Evolutionary conservation across 2,329 filamentous ascomycete genomes (phyloP).

Genomic region (Rutstroemia sydowiana): DNA sequence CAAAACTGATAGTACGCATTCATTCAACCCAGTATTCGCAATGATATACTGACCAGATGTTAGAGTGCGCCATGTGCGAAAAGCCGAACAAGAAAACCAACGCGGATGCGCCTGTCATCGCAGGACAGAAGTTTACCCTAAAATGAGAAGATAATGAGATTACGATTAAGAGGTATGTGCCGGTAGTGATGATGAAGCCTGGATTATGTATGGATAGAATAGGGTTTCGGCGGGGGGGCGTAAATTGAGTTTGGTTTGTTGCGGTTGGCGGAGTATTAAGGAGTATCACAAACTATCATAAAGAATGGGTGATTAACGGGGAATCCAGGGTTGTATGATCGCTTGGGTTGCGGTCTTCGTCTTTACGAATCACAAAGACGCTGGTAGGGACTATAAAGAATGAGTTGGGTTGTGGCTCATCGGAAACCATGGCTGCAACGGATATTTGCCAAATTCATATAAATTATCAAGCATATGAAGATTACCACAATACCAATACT

Average conservation of each 20-base stretch:
- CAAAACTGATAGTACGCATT: constrained; percentile 46
- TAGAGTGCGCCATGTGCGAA: constrained; percentile 58
- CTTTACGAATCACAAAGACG: too few species aligned
- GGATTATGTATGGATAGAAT: background rate
- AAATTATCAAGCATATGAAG: too few species aligned
- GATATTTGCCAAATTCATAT: too few species aligned
- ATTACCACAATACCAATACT: too few species aligned
- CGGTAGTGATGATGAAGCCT: background rate
- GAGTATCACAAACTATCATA: background rate
- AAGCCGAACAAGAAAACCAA: constrained; percentile 48
- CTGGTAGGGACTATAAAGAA: too few species aligned
- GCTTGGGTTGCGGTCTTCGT: too few species aligned
- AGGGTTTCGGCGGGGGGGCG: too few species aligned
- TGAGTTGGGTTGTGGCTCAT: too few species aligned
- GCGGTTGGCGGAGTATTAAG: background rate
- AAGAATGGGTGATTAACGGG: too few species aligned
- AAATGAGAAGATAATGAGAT: constrained; percentile 35
- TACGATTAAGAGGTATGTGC: background rate
- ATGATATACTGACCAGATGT: constrained; percentile 3
- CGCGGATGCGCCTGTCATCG: constrained; percentile 44
- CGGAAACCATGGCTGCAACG: too few species aligned
- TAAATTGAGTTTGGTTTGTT: background rate
- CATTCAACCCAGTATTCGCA: background rate
- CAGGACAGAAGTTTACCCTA: constrained; percentile 55
- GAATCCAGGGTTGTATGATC: too few species aligned